Percentiles rank a stretch among this genome's conserved stretches.
Conservation (phyloP, 129 eudicot genomes). For the Flaveria trinervia region DNA sequence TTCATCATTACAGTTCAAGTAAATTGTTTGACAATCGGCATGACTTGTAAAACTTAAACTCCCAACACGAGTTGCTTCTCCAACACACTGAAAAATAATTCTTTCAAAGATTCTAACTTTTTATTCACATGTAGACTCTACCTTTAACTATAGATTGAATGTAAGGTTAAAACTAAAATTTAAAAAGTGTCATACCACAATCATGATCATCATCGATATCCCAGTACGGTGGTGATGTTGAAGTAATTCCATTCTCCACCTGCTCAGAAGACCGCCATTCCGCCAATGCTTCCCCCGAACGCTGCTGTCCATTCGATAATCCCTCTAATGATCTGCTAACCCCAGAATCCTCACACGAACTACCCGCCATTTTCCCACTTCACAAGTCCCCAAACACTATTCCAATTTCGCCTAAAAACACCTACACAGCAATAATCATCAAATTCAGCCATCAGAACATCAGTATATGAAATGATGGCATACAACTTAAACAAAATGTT, state of each 20-base stretch:
- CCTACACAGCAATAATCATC: constrained; percentile 11
- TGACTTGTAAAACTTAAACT: constrained; percentile 7
- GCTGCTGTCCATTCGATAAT: constrained; percentile 64
- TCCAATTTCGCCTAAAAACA: constrained; percentile 41
- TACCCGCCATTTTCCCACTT: constrained; percentile 72
- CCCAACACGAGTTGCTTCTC: constrained; percentile 12
- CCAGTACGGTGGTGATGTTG: constrained; percentile 97
- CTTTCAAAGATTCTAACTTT: constrained; percentile 13
- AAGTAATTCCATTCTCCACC: constrained; percentile 85
- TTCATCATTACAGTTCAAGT: constrained; percentile 11
- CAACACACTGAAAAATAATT: constrained; percentile 7
- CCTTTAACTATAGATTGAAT: neutral
- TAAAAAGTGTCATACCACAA: constrained; percentile 50
- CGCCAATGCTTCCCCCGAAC: constrained; percentile 78
- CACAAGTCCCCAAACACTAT: constrained; percentile 39
- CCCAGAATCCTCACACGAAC: constrained; percentile 69
- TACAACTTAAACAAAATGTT: neutral
- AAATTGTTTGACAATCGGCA: neutral
- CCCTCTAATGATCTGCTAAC: constrained; percentile 67
- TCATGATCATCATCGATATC: constrained; percentile 83
- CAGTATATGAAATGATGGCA: neutral
- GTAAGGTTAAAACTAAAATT: neutral
- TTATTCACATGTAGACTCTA: constrained; percentile 5
- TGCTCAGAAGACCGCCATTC: constrained; percentile 99
- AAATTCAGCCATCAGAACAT: constrained; percentile 11